Evolutionary conservation across 2,329 filamentous ascomycete species (phyloP), one percentile per base, ranked within the genome.

Genomic region (Penicillium sp.): DNA sequence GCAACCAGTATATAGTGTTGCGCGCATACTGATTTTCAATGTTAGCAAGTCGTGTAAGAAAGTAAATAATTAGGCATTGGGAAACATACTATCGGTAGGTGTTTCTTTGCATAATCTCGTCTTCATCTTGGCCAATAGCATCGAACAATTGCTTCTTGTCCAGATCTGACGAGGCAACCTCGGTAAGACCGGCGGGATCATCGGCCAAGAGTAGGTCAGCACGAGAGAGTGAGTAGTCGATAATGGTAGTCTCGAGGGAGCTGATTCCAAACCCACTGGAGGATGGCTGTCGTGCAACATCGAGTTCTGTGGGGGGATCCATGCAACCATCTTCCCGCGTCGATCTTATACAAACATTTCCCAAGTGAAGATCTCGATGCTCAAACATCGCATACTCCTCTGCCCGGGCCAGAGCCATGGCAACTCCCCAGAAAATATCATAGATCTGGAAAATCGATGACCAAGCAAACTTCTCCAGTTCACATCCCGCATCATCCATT

Each of bases 351-450:
- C 85, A 88, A 18, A 88, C 81, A 62, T 88, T 88, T n/a, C 85
- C 85, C 35, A 85, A 75, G 69, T 88, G 85, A 4, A 88, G 71
- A 70, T 88, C 85, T 20, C 85, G 81, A 68, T 88, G 85, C 76
- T 88, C 85, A 63, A 88, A 88, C 50, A 78, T 71, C 6, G 81
- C 80, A 52, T 78, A 79, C 64, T 82, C 79, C 67, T 88, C 85
- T 10, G 82, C 85, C 56, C 84, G 82, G 16, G 82, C 84, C 10
- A 88, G 71, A 2, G 83, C 81, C 63, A 86, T 75, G 8, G 81
- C 81, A n/a, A 86, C 82, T 16, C 83, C 82, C 85, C 85, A 88
- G 71, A 88, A 88, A 1, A 87, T 79, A 66, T 88, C 85, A 74
- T 84, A 87, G 2, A 82, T 76, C 59, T 81, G 76, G 55, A 77